Percentiles rank a stretch among this genome's conserved stretches.
These are phyloP conservation scores for Holtermannia corniformis DNA, from an alignment of 768 basidiomycete species.

Conservation along the genomic window DNA sequence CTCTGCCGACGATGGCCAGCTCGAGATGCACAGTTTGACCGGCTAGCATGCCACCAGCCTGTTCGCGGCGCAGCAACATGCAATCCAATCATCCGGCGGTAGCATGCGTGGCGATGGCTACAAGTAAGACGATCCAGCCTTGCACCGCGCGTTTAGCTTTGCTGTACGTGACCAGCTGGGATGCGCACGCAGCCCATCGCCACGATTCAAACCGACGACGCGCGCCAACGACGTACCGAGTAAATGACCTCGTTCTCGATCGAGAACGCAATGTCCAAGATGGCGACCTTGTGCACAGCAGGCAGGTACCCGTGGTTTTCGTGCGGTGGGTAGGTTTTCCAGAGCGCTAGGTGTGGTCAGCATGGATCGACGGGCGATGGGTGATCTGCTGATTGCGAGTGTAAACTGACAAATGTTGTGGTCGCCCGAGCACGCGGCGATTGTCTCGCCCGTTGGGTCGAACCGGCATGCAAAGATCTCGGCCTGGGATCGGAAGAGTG, in stretches of 20 bases:
- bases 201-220: no score
- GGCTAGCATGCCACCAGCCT: no score
- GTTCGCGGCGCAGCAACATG: no score
- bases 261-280: slow-evolving; percentile 72
- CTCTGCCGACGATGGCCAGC: no score
- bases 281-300: slow-evolving; percentile 76
- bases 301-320: slow-evolving; percentile 82
- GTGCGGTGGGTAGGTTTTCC: slow-evolving; percentile 85
- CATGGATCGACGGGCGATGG: neutral
- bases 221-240: slow-evolving; percentile 31
- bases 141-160: no score
- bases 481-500: slow-evolving; percentile 50
- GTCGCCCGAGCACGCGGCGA: slow-evolving; percentile 87
- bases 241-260: slow-evolving; percentile 34
- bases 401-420: slow-evolving; percentile 68
- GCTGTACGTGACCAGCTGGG: no score
- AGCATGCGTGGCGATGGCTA: no score
- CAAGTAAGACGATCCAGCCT: no score
- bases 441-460: slow-evolving; percentile 84
- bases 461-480: slow-evolving; percentile 90
- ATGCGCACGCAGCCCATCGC: no score
- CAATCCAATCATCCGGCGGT: no score
- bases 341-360: slow-evolving; percentile 54
- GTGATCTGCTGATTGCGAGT: neutral
- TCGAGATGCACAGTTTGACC: no score